Evolutionary conservation across 306 rosid species (phyloP).

Genomic region (Geum urbanum): DNA sequence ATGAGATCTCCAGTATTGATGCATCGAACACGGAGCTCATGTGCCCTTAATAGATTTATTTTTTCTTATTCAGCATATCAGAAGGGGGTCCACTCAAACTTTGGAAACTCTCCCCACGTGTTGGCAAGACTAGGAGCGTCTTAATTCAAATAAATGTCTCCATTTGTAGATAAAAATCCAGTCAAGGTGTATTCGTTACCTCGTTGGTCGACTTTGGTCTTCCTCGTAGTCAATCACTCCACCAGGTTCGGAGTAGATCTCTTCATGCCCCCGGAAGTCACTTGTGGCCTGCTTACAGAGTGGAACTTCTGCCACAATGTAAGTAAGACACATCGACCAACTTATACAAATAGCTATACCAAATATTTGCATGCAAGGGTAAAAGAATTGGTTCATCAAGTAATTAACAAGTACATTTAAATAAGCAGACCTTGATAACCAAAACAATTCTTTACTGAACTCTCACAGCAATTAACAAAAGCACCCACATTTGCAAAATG

Average conservation of each 20-base stretch:
- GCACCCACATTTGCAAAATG: neutral
- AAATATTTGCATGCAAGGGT: constrained; percentile 2
- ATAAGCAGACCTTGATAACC: neutral
- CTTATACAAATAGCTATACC: constrained; percentile 43
- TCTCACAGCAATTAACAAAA: neutral
- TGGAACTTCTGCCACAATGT: constrained; percentile 99
- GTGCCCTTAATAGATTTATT: neutral
- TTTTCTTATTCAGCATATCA: neutral
- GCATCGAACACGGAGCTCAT: neutral
- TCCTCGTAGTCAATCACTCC: constrained; percentile 99
- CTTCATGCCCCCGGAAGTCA: constrained; percentile 97
- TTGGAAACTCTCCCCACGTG: neutral
- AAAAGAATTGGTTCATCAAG: neutral
- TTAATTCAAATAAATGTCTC: neutral
- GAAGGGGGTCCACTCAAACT: neutral
- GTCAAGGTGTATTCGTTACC: constrained; percentile 42
- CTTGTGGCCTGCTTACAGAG: constrained; percentile 94
- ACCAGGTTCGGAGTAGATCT: constrained; percentile 98
- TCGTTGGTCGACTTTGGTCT: constrained; percentile 94
- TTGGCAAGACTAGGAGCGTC: neutral
- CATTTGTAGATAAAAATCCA: neutral
- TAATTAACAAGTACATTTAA: neutral
- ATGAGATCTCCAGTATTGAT: neutral
- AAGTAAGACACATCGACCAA: constrained; percentile 99
- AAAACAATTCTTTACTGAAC: neutral